phyloP scores from a whole-genome alignment of 176 grass and related monocot genomes.

The Pontederia crassipes region DNA sequence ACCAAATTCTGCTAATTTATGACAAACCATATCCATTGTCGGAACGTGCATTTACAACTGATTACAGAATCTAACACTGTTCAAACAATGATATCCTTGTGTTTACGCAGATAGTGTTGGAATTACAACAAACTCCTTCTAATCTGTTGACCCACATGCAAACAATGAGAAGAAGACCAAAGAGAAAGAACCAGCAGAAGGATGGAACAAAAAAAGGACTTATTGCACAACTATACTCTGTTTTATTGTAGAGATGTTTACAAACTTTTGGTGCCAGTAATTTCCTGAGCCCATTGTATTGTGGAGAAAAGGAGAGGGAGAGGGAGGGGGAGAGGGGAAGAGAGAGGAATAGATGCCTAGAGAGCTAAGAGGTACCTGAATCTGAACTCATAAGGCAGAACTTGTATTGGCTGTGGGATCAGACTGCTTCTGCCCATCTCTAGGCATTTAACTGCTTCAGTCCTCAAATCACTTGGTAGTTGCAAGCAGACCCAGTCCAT shows the following conservation, averaged over 20 bases:
- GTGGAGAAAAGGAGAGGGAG: background rate
- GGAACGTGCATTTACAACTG: too few species aligned
- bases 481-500: constrained; percentile 99
- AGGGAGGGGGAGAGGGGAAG: too few species aligned
- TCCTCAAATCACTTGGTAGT: constrained; percentile 43
- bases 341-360: constrained; percentile 1
- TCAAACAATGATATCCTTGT: too few species aligned
- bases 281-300: background rate
- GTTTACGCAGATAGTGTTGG: too few species aligned
- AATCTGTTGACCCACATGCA: too few species aligned
- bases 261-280: background rate
- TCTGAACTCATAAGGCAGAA: constrained; percentile 81
- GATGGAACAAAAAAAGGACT: background rate
- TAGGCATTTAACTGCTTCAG: constrained; percentile 31
- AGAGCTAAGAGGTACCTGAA: constrained; percentile 77
- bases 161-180: too few species aligned
- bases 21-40: too few species aligned
- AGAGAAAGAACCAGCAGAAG: background rate
- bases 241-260: background rate
- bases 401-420: constrained; percentile 30
- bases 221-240: background rate
- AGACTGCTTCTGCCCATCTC: constrained; percentile 31
- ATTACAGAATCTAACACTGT: too few species aligned
- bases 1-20: too few species aligned
- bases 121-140: too few species aligned